Conservation (phyloP, 805 yeast genomes). For the Yarrowia sp. region DNA sequence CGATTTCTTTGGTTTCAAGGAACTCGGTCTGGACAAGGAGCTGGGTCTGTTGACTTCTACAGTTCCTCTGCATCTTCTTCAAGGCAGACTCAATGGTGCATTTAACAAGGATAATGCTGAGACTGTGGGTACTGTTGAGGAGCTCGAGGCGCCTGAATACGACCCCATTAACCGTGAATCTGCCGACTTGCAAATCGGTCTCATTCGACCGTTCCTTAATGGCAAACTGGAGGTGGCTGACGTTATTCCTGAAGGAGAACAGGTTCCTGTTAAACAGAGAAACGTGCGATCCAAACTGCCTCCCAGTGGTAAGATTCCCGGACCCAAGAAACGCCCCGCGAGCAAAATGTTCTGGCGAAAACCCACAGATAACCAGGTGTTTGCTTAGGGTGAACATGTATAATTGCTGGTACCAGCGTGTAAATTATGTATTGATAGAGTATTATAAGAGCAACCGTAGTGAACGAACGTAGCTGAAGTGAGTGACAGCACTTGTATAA, state of each 20-base stretch:
- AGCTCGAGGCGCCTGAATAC: conserved; percentile 52
- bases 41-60: conserved; percentile 79
- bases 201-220: conserved; percentile 54
- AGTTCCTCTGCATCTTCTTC: conserved; percentile 85
- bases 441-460: not conserved
- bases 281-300: conserved; percentile 78
- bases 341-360: conserved; percentile 24
- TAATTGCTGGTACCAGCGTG: conserved; percentile 15
- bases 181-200: conserved; percentile 54
- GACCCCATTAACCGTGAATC: conserved; percentile 53
- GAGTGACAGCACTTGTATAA: too few relatives aligned
- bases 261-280: conserved; percentile 73
- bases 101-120: conserved; percentile 39
- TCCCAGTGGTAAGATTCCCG: conserved; percentile 81
- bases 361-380: conserved; percentile 9
- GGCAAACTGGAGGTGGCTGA: conserved; percentile 35
- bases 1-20: conserved; percentile 96
- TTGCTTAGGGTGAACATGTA: conserved; percentile 3
- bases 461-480: too few relatives aligned
- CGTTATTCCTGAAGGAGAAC: conserved; percentile 71
- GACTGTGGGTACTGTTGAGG: conserved; percentile 45
- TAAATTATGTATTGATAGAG: conserved; percentile 22
- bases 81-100: conserved; percentile 59
- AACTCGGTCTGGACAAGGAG: conserved; percentile 89
- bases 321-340: conserved; percentile 32